These are phyloP conservation scores for Arabidopsis thaliana DNA, from an alignment of 345 rosid species.

Conservation along the genomic window TAIR10.1 NC_003074.8:19716501-19717000, in stretches of 20 bases:
- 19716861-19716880: slow-evolving; percentile 70
- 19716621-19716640: slow-evolving; percentile 89
- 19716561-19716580: slow-evolving; percentile 98
- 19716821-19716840: neutral
- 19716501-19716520: slow-evolving; percentile 90
- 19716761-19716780: too few relatives aligned
- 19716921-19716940: slow-evolving; percentile 94
- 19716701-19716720: neutral
- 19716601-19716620: slow-evolving; percentile 98
- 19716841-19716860: slow-evolving; percentile 80
- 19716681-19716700: neutral
- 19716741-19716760: neutral
- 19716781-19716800: too few relatives aligned
- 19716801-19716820: neutral
- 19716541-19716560: slow-evolving; percentile 96
- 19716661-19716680: slow-evolving; percentile 46
- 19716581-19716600: slow-evolving; percentile 94
- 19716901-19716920: slow-evolving; percentile 87
- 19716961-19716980: slow-evolving; percentile 90
- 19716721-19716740: neutral
- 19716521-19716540: slow-evolving; percentile 89
- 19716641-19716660: slow-evolving; percentile 82
- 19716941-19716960: slow-evolving; percentile 75
- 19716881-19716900: slow-evolving; percentile 96
- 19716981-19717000: slow-evolving; percentile 88